Percentiles rank a stretch among this genome's conserved stretches.
Evolutionary conservation across 2,329 filamentous ascomycete genomes (phyloP).

Genomic region (Rhynchosporium graminicola): DNA sequence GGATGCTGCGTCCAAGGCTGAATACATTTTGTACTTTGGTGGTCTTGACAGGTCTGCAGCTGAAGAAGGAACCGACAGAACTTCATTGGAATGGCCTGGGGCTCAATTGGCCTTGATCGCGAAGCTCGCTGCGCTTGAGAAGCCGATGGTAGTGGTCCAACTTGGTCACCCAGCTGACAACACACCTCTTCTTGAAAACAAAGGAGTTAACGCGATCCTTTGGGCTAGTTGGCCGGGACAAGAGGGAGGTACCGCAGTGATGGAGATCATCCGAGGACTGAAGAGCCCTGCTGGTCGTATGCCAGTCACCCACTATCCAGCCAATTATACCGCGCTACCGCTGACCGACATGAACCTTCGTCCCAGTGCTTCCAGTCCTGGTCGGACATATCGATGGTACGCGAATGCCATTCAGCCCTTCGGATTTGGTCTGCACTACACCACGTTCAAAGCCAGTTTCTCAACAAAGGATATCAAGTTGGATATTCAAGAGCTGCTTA

Average conservation of each 20-base stretch:
- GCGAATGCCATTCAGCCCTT: background rate
- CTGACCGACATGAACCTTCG: slow-evolving; percentile 59
- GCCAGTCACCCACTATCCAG: slow-evolving; percentile 57
- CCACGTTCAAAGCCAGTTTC: background rate
- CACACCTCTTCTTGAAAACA: slow-evolving; percentile 48
- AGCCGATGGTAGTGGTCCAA: slow-evolving; percentile 54
- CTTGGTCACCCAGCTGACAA: slow-evolving; percentile 54
- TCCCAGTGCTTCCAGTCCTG: slow-evolving; percentile 47
- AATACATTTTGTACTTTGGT: slow-evolving; percentile 55
- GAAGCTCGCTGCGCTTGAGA: slow-evolving; percentile 47
- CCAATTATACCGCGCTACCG: slow-evolving; percentile 50
- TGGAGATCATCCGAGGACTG: slow-evolving; percentile 55
- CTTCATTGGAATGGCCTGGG: slow-evolving; percentile 52
- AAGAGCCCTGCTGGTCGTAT: slow-evolving; percentile 54
- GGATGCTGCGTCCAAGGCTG: slow-evolving; percentile 41
- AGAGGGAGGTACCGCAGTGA: slow-evolving; percentile 55
- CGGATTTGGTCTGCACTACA: background rate
- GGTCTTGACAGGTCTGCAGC: slow-evolving; percentile 57
- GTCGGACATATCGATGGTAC: slow-evolving; percentile 3
- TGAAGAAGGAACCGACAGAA: slow-evolving; percentile 52
- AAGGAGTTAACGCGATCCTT: slow-evolving; percentile 52
- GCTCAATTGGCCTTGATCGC: slow-evolving; percentile 53
- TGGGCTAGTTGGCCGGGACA: slow-evolving; percentile 64
- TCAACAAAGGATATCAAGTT: background rate
- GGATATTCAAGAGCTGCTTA: background rate